These are phyloP conservation scores for Vaccinium darrowii DNA, from an alignment of 148 eudicot genomes.

Conservation along the genomic window DNA sequence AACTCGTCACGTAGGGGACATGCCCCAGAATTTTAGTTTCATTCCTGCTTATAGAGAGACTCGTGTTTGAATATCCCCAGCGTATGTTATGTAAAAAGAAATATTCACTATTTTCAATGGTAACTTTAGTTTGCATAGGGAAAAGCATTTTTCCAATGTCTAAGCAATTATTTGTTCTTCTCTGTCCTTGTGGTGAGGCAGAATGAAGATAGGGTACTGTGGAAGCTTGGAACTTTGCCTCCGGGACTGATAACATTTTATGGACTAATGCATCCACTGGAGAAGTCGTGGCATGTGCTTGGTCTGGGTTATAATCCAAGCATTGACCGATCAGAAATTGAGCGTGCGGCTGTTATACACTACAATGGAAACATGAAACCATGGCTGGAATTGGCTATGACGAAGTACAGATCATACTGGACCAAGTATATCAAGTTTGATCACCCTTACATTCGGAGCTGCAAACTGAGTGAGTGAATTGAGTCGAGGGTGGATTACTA, in stretches of 20 bases:
- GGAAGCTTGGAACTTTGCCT: constrained; percentile 93
- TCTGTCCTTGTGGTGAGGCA: constrained; percentile 27
- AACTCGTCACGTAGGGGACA: not conserved
- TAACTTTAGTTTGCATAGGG: not conserved
- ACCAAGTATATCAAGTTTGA: constrained; percentile 73
- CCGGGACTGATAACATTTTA: constrained; percentile 91
- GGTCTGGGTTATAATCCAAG: constrained; percentile 89
- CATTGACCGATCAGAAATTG: constrained; percentile 58
- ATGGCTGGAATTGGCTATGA: constrained; percentile 89
- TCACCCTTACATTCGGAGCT: constrained; percentile 68
- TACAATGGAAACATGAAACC: constrained; percentile 96
- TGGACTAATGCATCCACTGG: constrained; percentile 69
- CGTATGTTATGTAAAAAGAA: not conserved
- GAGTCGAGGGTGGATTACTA: constrained; percentile 14
- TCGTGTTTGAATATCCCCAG: not conserved
- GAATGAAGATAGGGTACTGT: constrained; percentile 80
- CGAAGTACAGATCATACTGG: constrained; percentile 75
- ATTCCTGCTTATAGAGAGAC: not conserved
- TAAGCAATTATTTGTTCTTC: not conserved
- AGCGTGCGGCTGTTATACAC: constrained; percentile 84
- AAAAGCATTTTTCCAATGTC: not conserved
- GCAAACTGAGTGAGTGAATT: constrained; percentile 64
- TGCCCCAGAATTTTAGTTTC: not conserved
- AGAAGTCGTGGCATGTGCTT: constrained; percentile 87
- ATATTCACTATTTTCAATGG: not conserved